These are phyloP conservation scores for Amyloporia xantha DNA, from an alignment of 768 basidiomycete species.

Conservation along the genomic window DNA sequence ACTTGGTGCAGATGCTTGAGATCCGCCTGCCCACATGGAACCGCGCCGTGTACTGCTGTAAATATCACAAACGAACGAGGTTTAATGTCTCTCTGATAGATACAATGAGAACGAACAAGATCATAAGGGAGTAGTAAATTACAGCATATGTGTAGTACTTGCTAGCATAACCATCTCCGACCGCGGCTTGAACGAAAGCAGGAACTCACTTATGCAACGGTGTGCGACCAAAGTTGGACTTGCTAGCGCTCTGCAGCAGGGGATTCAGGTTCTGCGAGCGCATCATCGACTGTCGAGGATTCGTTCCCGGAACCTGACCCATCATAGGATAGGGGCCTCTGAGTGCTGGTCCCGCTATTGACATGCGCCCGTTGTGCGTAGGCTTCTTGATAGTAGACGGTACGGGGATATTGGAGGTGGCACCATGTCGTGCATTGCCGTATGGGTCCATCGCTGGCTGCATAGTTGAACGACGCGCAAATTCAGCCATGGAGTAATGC, in stretches of 20 bases:
- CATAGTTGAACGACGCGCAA: constrained; percentile 51
- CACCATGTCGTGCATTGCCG: constrained; percentile 40
- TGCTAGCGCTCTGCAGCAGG: constrained; percentile 61
- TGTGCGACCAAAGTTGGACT: constrained; percentile 59
- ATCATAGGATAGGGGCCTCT: constrained; percentile 43
- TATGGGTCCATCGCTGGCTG: constrained; percentile 45
- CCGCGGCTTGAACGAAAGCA: too few species aligned
- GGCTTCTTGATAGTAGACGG: constrained; percentile 72
- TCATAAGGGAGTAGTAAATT: too few species aligned
- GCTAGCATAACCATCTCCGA: too few species aligned
- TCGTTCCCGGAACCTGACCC: constrained; percentile 30
- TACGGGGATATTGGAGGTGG: constrained; percentile 70
- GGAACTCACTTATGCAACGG: constrained; percentile 60
- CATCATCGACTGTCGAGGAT: constrained; percentile 63
- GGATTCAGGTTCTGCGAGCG: constrained; percentile 65
- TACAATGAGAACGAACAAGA: too few species aligned
- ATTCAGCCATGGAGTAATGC: constrained; percentile 44
- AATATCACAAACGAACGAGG: neutral
- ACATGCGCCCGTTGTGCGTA: constrained; percentile 50
- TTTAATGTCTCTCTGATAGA: too few species aligned
- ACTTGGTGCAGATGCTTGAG: constrained; percentile 40
- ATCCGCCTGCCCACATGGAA: constrained; percentile 63
- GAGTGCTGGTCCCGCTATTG: constrained; percentile 68
- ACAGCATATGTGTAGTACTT: too few species aligned
- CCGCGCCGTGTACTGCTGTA: constrained; percentile 64